Base-by-base conservation (phyloP, 768 basidiomycete species). In the Lactarius pseudohatsudake region DNA sequence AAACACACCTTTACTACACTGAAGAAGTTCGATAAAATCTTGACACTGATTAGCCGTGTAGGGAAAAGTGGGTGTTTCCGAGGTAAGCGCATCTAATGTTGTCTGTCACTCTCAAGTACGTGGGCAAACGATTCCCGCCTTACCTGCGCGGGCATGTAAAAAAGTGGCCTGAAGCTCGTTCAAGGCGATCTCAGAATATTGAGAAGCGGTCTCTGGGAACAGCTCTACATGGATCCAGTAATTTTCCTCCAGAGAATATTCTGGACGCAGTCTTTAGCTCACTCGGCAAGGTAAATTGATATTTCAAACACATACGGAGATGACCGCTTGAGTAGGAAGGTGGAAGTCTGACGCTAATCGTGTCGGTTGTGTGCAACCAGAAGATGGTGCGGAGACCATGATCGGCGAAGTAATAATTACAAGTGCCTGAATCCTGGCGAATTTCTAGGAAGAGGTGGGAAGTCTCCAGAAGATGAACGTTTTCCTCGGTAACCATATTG, bases 371-470 rank as follows among this genome's bases (percentile, higher is more conserved):
- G 10, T 60, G 57, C 26, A 67, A 15, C 66, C 66, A 67, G 13
- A 59, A 64, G 26, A 67, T 6, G 6, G 53, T 60, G 20, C 66
- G 66, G 18, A 53, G 32, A 0, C 41, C 57, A 32, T 67, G 66
- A 26, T 67, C 62, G 0, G 62, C 66, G 10, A 67, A 64, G 16
- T 59, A 67, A 47, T 67, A 67, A 18, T 38, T 56, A 16, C 62
- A 67, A 11, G 13, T 34, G 15, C 22, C 20, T 0, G 41, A 32
- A n/a, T 67, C n/a, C 11, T 26, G 43, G 22, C 64, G 34, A 5
- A 67, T 3, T 36, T 64, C 66, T 8, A 67, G n/a, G 41, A 67
- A 67, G 0, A 67, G 22, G n/a, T 67, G 62, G 18, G 66, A 36
- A 6, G 41, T 40, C 9, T 28, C 34, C 3, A 28, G 58, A 26